phyloP scores from a whole-genome alignment of 345 rosid genomes.

The Citrus mangshanensis region DNA sequence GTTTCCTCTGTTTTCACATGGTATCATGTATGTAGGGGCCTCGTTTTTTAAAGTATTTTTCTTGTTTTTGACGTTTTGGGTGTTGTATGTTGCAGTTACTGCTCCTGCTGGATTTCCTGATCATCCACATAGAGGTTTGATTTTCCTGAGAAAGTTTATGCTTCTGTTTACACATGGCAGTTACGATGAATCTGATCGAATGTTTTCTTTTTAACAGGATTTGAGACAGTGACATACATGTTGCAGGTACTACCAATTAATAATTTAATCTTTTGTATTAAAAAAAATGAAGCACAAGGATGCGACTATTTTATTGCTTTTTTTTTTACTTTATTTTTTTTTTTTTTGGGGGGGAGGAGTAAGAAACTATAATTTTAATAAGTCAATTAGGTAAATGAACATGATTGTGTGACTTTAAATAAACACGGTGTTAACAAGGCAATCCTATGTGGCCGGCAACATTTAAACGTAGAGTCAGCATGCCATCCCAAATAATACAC shows the following conservation, averaged over 20 bases:
- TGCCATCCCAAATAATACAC: neutral
- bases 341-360: neutral
- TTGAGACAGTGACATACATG: slow-evolving; percentile 96
- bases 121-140: slow-evolving; percentile 92
- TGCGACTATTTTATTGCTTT: neutral
- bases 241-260: slow-evolving; percentile 53
- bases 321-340: neutral
- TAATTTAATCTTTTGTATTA: neutral
- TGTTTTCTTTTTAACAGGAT: slow-evolving; percentile 43
- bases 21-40: neutral
- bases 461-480: neutral
- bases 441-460: slow-evolving; percentile 3
- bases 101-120: slow-evolving; percentile 94
- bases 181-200: neutral
- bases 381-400: neutral
- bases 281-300: neutral
- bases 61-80: slow-evolving; percentile 1
- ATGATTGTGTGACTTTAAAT: neutral
- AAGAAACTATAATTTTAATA: neutral
- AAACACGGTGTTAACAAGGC: neutral
- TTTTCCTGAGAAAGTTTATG: slow-evolving; percentile 7
- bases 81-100: slow-evolving; percentile 46
- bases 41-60: neutral
- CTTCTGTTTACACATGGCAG: neutral
- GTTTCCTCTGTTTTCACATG: neutral